Base-by-base conservation (phyloP, 257 asterid genomes). In the Ehretia macrophylla region DNA sequence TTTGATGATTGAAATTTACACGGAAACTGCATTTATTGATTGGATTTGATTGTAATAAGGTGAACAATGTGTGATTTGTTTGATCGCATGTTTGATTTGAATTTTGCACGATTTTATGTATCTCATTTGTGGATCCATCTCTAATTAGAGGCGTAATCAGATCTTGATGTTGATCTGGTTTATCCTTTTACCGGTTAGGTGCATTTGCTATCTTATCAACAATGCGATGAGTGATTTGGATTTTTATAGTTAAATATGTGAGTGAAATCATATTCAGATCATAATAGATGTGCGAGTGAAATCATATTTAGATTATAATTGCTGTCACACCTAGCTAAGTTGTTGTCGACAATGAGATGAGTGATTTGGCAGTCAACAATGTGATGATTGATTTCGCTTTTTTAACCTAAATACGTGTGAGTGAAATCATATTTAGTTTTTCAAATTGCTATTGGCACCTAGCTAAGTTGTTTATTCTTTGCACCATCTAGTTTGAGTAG, bases 21-120 rank as follows among this genome's bases (percentile, higher is more conserved):
- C 16, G 12, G 47, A 42, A 42, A 42, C n/a, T 37, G 17, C 10
- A 14, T 56, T n/a, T 48, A 5, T 32, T 32, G 5, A 17, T 14
- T 17, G 20, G 11, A 47, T 32, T 56, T 38, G 35, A 18, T 9
- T 35, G 23, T 22, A 68, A 62, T 68, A 60, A 55, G 59, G 40
- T 13, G 14, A 0, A 11, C 42, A 5, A 23, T 1, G 21, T 42
- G 17, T 14, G 14, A 37, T 32, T 18, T 14, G 23, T 62, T n/a
- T 56, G 14, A 51, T 39, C 13, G 22, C 48, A 8, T 11, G 32
- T 11, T 19, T 16, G 37, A 48, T 60, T 32, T 53, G 17, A 16
- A 0, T 13, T 54, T 50, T 44, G 5, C 47, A 16, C n/a, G 39
- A 12, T 12, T 14, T 5, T 56, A 54, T 52, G 68, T 27, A 47